Evolutionary conservation across 164 flowering plant genomes (phyloP).

Genomic region (Aristolochia californica): DNA sequence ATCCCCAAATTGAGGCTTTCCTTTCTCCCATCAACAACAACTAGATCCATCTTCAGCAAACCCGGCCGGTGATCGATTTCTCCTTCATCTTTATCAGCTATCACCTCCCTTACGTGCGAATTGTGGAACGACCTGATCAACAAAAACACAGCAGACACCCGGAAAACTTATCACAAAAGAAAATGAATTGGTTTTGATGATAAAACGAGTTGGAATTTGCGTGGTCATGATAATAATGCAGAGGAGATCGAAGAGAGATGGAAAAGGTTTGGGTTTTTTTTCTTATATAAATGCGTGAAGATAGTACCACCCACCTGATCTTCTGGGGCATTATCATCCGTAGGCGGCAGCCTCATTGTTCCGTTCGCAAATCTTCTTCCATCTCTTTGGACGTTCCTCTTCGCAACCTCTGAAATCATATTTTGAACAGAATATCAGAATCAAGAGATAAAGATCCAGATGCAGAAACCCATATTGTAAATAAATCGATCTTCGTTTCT

Average conservation of each 20-base stretch:
- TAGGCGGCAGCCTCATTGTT: conserved; percentile 1
- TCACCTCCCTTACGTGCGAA: not conserved
- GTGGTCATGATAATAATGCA: too few species aligned
- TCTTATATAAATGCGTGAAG: too few species aligned
- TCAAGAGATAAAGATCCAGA: not conserved
- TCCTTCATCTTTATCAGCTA: too few species aligned
- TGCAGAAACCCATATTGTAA: not conserved
- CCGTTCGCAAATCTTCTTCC: not conserved
- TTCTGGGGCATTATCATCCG: conserved; percentile 3
- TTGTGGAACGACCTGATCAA: not conserved
- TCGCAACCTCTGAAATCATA: not conserved
- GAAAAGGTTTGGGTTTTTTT: too few species aligned
- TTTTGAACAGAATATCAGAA: too few species aligned
- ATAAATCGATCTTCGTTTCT: too few species aligned
- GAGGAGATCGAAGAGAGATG: too few species aligned
- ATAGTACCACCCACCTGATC: conserved; percentile 16
- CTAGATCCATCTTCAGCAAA: too few species aligned
- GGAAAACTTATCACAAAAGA: not conserved
- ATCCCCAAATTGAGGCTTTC: too few species aligned
- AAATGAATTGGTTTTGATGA: not conserved
- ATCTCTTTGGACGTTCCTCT: not conserved
- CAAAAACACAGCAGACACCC: not conserved
- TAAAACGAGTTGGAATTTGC: too few species aligned
- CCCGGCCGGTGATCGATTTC: too few species aligned
- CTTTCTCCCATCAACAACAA: too few species aligned